Base-by-base conservation (phyloP, 192 early-diverging fungal genomes). In the Mortierella hygrophila region DNA sequence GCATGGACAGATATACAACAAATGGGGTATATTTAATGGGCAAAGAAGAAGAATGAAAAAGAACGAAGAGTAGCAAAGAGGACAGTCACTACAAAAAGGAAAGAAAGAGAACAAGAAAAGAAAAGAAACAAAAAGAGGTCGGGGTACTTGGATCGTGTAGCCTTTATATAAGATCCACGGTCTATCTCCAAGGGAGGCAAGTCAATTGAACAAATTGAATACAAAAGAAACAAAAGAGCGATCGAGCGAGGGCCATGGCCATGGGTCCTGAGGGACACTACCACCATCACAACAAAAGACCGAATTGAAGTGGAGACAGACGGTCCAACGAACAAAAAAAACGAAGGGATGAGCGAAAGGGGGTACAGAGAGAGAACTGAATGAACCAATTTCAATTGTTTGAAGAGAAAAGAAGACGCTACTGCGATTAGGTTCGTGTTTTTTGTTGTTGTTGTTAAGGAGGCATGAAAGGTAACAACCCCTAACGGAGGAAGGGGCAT, bases 291-390 rank as follows among this genome's bases (percentile, higher is more conserved):
- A 35, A 65, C 26, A 32, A 10, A 7, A 0, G 13, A n/a, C 60
- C 29, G 35, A 65, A 65, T 65, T 23, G 55, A 57, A 6, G 32
- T 18, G 18, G 49, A 52, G 18, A 32, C 35, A 35, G n/a, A 26
- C 60, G 23, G 60, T 4, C 13, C 60, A 46, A 72, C 71, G 13
- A 72, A 47, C 71, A 15, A 72, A 72, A n/a, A 44, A 71, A 70
- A 15, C 11, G 3, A 65, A 65, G 60, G 60, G 60, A 65, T 65
- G 60, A 65, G 60, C 60, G 60, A 26, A 65, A 65, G 60, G 60
- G 55, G 29, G 60, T 35, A 65, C 29, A 65, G 3, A 65, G 26
- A 63, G 57, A 65, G 13, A 23, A 65, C 11, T 10, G 29, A 65
- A 32, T 65, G 32, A 65, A 65, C n/a, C 0, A 26, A 60, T 26